These are phyloP conservation scores for Mycosarcoma maydis DNA, from an alignment of 1,284 basidiomycete genomes.

Conservation along the genomic window DNA sequence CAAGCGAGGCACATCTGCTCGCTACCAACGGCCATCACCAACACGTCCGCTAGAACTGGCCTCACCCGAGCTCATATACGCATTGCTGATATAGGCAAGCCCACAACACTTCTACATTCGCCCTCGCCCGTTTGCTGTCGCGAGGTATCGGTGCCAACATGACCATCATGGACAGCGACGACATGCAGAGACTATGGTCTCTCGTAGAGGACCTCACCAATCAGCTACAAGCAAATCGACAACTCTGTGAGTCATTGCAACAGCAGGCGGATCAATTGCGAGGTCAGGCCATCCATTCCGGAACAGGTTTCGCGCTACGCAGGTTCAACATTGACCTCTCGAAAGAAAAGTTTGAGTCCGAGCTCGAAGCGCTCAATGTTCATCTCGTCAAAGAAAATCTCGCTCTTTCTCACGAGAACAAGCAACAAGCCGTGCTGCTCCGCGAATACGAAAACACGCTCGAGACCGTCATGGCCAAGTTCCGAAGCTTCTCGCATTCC, in stretches of 20 bases:
- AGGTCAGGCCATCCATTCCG: constrained; percentile 78
- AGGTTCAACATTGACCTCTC: constrained; percentile 92
- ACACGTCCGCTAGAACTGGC: no score
- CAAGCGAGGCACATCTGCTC: not conserved
- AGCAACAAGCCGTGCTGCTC: constrained; percentile 84
- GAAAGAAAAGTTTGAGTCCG: constrained; percentile 93
- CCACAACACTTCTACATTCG: no score
- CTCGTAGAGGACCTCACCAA: constrained; percentile 63
- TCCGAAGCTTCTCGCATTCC: constrained; percentile 88
- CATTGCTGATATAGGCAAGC: no score
- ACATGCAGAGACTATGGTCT: constrained; percentile 61
- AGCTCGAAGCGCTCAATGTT: constrained; percentile 88
- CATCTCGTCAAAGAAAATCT: constrained; percentile 94
- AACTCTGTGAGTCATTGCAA: constrained; percentile 78
- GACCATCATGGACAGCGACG: constrained; percentile 58
- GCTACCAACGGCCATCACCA: no score
- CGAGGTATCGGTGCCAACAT: constrained; percentile 12
- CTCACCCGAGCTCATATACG: no score
- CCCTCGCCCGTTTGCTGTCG: not conserved
- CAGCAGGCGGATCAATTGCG: constrained; percentile 77
- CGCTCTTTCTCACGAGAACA: constrained; percentile 88
- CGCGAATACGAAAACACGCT: constrained; percentile 95
- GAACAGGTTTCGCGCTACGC: constrained; percentile 82
- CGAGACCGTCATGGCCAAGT: constrained; percentile 96
- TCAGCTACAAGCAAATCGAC: constrained; percentile 86